phyloP scores from a whole-genome alignment of 352 stramenopile species.

The Globisporangium apiculatum region DNA sequence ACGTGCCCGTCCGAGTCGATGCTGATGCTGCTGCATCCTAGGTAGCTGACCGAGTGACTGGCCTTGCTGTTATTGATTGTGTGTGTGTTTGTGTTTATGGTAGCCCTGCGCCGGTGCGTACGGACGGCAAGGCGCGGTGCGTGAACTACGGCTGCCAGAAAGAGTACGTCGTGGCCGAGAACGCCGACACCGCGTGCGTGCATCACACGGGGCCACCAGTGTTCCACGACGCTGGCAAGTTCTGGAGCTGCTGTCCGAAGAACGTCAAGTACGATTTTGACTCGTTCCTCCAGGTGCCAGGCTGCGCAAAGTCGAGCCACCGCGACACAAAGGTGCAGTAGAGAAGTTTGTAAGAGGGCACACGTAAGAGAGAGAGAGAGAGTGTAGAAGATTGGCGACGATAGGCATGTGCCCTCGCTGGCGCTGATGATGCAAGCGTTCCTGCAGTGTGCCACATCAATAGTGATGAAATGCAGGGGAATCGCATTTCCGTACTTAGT shows the following conservation, averaged over 20 bases:
- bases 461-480: not conserved
- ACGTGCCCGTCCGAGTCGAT: too few relatives aligned
- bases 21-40: too few relatives aligned
- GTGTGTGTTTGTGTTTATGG: not conserved
- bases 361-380: too few relatives aligned
- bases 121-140: slow-evolving; percentile 87
- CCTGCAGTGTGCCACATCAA: too few relatives aligned
- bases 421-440: too few relatives aligned
- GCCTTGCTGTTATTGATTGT: not conserved
- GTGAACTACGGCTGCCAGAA: slow-evolving; percentile 90
- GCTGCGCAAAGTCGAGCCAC: slow-evolving; percentile 80
- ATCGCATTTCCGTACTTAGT: not conserved
- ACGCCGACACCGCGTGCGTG: slow-evolving; percentile 58
- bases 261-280: slow-evolving; percentile 94
- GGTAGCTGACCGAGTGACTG: not conserved
- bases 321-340: slow-evolving; percentile 48
- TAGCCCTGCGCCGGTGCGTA: slow-evolving; percentile 37
- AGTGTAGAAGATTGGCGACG: too few relatives aligned
- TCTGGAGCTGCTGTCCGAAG: slow-evolving; percentile 92
- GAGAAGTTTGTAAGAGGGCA: not conserved
- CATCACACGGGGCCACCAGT: slow-evolving; percentile 87
- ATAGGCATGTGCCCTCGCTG: too few relatives aligned
- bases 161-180: slow-evolving; percentile 89
- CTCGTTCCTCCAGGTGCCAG: slow-evolving; percentile 87
- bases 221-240: slow-evolving; percentile 92